Evolutionary conservation across 1,139 yeast species (phyloP).

Genomic region (Zygotorulaspora mrakii): DNA sequence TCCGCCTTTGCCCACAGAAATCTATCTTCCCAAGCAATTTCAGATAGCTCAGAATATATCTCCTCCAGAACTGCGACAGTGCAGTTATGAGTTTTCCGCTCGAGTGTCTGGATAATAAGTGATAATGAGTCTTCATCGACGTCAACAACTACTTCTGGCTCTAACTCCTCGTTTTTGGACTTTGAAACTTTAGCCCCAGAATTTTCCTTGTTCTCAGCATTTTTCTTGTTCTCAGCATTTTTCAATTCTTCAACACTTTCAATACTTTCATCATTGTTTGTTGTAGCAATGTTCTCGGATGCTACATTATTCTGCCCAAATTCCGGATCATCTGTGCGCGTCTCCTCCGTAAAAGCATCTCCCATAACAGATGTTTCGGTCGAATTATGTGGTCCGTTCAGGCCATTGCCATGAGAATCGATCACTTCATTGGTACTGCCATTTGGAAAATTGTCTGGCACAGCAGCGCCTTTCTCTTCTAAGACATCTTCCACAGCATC

Average conservation of each 20-base stretch:
- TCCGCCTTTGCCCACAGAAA: slow-evolving; percentile 60
- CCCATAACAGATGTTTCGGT: too few species aligned
- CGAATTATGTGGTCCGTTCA: too few species aligned
- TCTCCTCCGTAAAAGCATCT: too few species aligned
- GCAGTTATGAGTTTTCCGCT: slow-evolving; percentile 44
- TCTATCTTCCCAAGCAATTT: slow-evolving; percentile 70
- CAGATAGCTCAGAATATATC: slow-evolving; percentile 67
- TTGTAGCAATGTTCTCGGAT: too few species aligned
- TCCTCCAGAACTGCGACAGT: slow-evolving; percentile 73
- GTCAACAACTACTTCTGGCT: not conserved
- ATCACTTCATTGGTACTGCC: not conserved
- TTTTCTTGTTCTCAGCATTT: not conserved
- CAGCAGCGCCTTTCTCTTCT: not conserved
- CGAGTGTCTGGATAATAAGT: slow-evolving; percentile 35
- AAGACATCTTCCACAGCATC: not conserved
- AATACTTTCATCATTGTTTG: too few species aligned
- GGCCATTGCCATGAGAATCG: not conserved
- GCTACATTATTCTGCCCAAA: too few species aligned
- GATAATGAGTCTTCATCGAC: slow-evolving; percentile 38
- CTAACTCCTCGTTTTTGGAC: not conserved
- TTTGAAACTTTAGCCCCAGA: too few species aligned
- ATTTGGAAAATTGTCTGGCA: too few species aligned
- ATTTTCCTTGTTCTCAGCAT: slow-evolving; percentile 2
- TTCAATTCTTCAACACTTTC: too few species aligned
- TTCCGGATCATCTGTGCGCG: too few species aligned